Conservation (phyloP, 148 eudicot species). For the Heliosperma pusillum region DNA sequence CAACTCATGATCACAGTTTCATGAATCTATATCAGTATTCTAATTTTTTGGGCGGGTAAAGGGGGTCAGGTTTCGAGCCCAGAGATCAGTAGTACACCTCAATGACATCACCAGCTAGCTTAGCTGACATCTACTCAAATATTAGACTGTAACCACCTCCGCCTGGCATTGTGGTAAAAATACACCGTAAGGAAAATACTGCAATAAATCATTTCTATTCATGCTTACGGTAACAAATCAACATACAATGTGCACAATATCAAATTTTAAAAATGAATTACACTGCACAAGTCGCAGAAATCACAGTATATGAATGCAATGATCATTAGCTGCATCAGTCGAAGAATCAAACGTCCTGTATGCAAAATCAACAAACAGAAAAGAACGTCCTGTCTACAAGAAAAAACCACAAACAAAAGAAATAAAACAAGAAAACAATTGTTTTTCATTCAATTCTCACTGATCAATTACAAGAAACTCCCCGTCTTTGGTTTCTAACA, state of each 20-base stretch:
- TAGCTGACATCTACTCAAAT: not conserved
- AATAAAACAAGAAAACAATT: not conserved
- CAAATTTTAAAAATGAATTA: not conserved
- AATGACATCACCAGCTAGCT: no score
- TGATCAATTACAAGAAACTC: slow-evolving; percentile 3
- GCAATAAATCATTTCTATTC: not conserved
- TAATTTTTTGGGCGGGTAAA: no score
- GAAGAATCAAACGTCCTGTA: not conserved
- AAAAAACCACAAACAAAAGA: not conserved
- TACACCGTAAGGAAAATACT: not conserved
- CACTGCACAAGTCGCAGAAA: not conserved
- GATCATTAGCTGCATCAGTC: not conserved
- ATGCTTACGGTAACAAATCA: not conserved
- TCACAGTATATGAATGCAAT: not conserved
- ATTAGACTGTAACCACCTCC: not conserved
- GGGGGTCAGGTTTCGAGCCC: no score
- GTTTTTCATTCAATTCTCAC: slow-evolving; percentile 2
- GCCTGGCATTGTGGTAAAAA: not conserved
- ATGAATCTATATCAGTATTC: not conserved
- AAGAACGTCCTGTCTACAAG: not conserved
- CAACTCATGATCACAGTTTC: not conserved
- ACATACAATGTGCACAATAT: not conserved
- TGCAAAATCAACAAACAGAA: not conserved
- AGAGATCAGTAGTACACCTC: no score
- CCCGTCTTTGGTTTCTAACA: not conserved